phyloP scores from a whole-genome alignment of 495 filamentous ascomycete species.

The Thermochaetoides thermophila region DNA sequence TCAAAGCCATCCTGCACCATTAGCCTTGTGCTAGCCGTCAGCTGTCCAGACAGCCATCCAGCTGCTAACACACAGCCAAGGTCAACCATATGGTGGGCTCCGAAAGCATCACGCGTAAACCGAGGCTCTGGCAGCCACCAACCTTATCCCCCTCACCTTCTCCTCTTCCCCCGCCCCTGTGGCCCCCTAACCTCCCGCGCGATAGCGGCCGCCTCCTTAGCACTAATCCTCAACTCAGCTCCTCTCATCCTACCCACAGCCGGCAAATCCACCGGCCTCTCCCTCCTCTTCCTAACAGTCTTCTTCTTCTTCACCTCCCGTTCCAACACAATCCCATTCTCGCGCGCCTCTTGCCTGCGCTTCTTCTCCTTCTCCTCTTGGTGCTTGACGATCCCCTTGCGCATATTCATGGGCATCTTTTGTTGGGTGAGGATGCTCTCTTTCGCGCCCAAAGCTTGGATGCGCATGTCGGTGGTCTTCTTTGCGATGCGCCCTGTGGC shows the following conservation, averaged over 20 bases:
- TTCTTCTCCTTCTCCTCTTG: constrained; percentile 48
- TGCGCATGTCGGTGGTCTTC: constrained; percentile 67
- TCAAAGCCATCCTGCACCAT: too few species aligned
- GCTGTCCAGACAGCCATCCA: too few species aligned
- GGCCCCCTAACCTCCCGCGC: constrained; percentile 23
- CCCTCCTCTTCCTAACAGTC: constrained; percentile 28
- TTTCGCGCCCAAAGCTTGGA: constrained; percentile 69
- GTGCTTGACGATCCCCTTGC: constrained; percentile 62
- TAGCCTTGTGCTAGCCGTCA: too few species aligned
- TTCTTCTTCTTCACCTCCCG: constrained; percentile 27
- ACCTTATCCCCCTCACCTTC: constrained; percentile 5
- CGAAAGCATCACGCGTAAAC: too few species aligned
- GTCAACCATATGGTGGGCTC: too few species aligned
- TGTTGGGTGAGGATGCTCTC: constrained; percentile 53
- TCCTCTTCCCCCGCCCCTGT: constrained; percentile 16
- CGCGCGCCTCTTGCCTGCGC: constrained; percentile 61
- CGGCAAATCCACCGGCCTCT: constrained; percentile 58
- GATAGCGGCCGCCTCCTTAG: constrained; percentile 58
- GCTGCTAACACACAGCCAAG: too few species aligned
- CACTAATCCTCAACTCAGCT: constrained; percentile 65
- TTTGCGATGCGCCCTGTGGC: constrained; percentile 34
- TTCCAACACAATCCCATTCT: constrained; percentile 86
- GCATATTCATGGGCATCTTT: constrained; percentile 71
- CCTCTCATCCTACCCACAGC: constrained; percentile 65
- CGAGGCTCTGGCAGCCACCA: too few species aligned